These are phyloP conservation scores for Bisporella sp. DNA, from an alignment of 2,329 filamentous ascomycete genomes.

Conservation along the genomic window DNA sequence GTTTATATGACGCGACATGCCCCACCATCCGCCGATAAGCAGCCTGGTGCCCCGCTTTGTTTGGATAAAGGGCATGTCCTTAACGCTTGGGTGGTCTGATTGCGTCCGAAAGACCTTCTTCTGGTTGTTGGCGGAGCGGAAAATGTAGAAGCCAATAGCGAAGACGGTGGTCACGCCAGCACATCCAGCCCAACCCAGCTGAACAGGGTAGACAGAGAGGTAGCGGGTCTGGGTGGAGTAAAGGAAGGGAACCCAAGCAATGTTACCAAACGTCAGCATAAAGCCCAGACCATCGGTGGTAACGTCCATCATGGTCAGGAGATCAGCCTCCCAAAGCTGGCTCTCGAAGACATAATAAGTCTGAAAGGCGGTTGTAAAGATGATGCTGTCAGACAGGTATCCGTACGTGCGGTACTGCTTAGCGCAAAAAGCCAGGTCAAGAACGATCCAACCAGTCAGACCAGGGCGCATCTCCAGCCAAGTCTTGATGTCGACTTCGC, in stretches of 20 bases:
- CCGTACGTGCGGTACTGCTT: constrained; percentile 85
- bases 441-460: constrained; percentile 79
- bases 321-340: constrained; percentile 79
- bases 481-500: constrained; percentile 83
- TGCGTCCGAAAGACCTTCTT: constrained; percentile 93
- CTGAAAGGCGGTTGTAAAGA: constrained; percentile 73
- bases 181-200: constrained; percentile 65
- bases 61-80: constrained; percentile 78
- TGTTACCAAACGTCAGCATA: constrained; percentile 89
- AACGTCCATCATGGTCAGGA: constrained; percentile 91
- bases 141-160: constrained; percentile 74
- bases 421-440: constrained; percentile 78
- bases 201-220: constrained; percentile 71
- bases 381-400: constrained; percentile 76
- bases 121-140: constrained; percentile 88
- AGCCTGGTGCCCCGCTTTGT: constrained; percentile 77
- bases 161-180: constrained; percentile 61
- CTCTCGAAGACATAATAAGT: constrained; percentile 77
- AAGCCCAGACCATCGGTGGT: constrained; percentile 90
- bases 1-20: constrained; percentile 85
- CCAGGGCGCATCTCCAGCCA: constrained; percentile 90
- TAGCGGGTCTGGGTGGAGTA: constrained; percentile 84
- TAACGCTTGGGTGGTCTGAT: constrained; percentile 70
- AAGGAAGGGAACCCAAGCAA: constrained; percentile 87
- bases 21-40: constrained; percentile 89